Base-by-base conservation (phyloP, 805 yeast species). In the Cyberlindnera maritima region DNA sequence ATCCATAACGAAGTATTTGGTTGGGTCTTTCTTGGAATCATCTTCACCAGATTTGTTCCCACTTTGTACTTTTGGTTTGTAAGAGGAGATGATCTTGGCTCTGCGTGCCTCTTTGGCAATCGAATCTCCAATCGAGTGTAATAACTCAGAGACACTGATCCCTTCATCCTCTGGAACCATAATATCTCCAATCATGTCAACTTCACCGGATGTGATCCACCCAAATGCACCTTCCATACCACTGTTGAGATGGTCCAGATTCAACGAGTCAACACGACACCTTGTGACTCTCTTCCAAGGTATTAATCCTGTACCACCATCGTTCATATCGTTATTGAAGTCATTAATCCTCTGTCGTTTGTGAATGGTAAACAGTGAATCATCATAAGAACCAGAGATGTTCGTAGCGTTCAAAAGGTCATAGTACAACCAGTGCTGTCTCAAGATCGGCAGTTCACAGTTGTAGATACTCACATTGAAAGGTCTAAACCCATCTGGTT, bases 161-260 rank as follows among this genome's bases (percentile, higher is more conserved):
- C 76, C 80, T 29, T 79, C 77, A 43, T 79, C 82, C 39, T 79
- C 78, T 0, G 96, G 95, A 2, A 90, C 81, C 75, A 83, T 79
- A 15, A 92, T 80, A 61, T 94, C 97, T 8, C 97, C 97, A 53
- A 88, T 70, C 83, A 94, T 84, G 65, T 94, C 97, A 19, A 92
- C 98, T 43, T 81, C 81, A 13, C 99, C 99, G 51, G 79, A 76
- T 6, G 88, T 81, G 46, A 94, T 92, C 99, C 99, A 94, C 7
- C 98, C 97, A 66, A 94, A 89, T 12, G 98, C 96, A 0, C 99
- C 99, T 45, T 83, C 82, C 47, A 88, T 76, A 0, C 97, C 98
- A 1, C 88, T 79, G 61, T 94, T 94, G 48, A 94, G 68, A 66
- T 94, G 98, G 56, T 92, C 96, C 33, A 94, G 77, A 60, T 81